These are phyloP conservation scores for Gautieria morchelliformis DNA, from an alignment of 768 basidiomycete species.

Conservation along the genomic window DNA sequence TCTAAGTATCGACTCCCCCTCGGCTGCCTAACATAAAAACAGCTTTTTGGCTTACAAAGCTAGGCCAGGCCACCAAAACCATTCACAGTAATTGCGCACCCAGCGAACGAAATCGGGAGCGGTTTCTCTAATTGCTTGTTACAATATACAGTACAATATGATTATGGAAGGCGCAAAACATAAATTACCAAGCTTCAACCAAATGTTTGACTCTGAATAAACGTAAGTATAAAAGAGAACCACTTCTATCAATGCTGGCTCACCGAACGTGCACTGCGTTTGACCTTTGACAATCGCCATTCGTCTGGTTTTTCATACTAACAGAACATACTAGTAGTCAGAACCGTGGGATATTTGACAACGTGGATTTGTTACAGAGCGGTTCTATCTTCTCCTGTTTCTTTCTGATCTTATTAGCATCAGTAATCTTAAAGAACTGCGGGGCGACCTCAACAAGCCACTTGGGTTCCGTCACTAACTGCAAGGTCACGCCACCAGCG, in stretches of 20 bases:
- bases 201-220: constrained; percentile 75
- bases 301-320: constrained; percentile 88
- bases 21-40: no score
- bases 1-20: no score
- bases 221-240: not conserved
- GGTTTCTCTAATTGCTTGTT: not conserved
- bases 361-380: constrained; percentile 56
- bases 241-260: constrained; percentile 11
- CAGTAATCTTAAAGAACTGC: constrained; percentile 97
- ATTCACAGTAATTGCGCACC: no score
- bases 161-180: not conserved
- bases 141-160: not conserved
- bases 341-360: not conserved
- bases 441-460: constrained; percentile 98
- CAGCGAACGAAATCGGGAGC: not conserved
- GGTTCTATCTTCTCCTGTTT: constrained; percentile 96
- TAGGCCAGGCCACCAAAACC: no score
- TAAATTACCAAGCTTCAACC: constrained; percentile 32
- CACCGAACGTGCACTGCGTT: constrained; percentile 80
- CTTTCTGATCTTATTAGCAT: constrained; percentile 96
- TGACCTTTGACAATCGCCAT: constrained; percentile 90
- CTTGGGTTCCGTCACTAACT: constrained; percentile 91
- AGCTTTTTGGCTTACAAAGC: not conserved
- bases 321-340: not conserved
- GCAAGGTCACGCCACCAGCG: no score